phyloP scores from a whole-genome alignment of 768 basidiomycete genomes.

The Rhizopogon vinicolor region DNA sequence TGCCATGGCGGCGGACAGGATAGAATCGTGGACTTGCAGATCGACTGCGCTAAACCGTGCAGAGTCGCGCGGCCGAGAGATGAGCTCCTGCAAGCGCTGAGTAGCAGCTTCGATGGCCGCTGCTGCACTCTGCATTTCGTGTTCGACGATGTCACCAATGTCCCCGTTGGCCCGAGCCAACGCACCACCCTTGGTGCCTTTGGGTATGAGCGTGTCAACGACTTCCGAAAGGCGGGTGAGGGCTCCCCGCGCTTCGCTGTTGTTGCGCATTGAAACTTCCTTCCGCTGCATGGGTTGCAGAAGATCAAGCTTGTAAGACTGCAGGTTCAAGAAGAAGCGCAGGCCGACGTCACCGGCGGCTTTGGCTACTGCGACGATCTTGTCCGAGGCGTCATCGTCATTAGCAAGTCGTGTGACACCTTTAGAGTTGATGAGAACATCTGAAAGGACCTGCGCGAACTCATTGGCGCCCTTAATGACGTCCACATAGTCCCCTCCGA shows the following conservation, averaged over 20 bases:
- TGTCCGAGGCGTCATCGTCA: slow-evolving; percentile 90
- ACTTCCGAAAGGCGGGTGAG: slow-evolving; percentile 83
- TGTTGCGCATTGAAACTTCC: slow-evolving; percentile 87
- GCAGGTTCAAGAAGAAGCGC: slow-evolving; percentile 91
- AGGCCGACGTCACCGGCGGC: slow-evolving; percentile 83
- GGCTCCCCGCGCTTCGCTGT: slow-evolving; percentile 77
- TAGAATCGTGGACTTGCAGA: slow-evolving; percentile 96
- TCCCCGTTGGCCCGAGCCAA: slow-evolving; percentile 82
- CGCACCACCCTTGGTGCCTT: slow-evolving; percentile 66
- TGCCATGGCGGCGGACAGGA: slow-evolving; percentile 87
- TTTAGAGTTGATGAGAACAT: slow-evolving; percentile 91
- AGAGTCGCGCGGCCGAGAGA: slow-evolving; percentile 85
- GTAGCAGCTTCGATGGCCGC: slow-evolving; percentile 93
- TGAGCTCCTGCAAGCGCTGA: slow-evolving; percentile 83
- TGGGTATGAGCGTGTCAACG: slow-evolving; percentile 83
- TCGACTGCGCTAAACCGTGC: slow-evolving; percentile 88
- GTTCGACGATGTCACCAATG: slow-evolving; percentile 93
- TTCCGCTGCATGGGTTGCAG: slow-evolving; percentile 70
- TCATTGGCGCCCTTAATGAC: slow-evolving; percentile 98
- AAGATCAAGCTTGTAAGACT: slow-evolving; percentile 90
- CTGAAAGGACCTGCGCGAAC: slow-evolving; percentile 88
- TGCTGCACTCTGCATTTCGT: slow-evolving; percentile 93
- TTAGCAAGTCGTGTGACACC: slow-evolving; percentile 91
- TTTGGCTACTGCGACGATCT: slow-evolving; percentile 81
- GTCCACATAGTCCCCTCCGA: slow-evolving; percentile 92